Evolutionary conservation across 257 asterid genomes (phyloP).

Genomic region (Craterostigma plantagineum): DNA sequence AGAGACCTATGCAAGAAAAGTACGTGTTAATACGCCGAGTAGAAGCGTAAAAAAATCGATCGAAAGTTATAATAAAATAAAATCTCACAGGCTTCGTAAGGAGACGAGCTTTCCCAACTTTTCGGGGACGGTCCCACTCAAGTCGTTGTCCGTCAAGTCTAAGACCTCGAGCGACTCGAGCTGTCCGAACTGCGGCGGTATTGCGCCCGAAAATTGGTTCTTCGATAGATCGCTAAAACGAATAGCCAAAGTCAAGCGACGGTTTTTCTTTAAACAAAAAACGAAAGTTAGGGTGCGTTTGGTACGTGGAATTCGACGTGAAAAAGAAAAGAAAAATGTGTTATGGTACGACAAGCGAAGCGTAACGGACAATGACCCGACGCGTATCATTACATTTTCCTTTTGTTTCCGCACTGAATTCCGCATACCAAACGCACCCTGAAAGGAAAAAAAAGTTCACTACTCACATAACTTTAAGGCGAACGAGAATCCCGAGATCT

Average conservation of each 20-base stretch:
- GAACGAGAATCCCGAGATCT: slow-evolving; percentile 56
- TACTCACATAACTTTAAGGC: slow-evolving; percentile 56
- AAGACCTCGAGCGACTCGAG: slow-evolving; percentile 44
- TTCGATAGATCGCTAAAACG: slow-evolving; percentile 37
- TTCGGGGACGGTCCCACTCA: slow-evolving; percentile 60
- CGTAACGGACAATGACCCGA: no score
- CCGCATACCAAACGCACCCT: no score
- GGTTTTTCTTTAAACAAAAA: no score
- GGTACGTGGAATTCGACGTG: no score
- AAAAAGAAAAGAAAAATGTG: no score
- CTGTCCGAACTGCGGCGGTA: slow-evolving; percentile 60
- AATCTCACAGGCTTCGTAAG: slow-evolving; percentile 47
- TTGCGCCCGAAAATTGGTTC: slow-evolving; percentile 50
- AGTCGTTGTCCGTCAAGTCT: slow-evolving; percentile 59
- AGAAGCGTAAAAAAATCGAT: no score
- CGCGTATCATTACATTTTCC: no score
- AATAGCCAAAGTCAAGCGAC: slow-evolving; percentile 9
- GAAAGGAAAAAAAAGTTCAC: slow-evolving; percentile 4
- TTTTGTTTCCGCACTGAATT: no score
- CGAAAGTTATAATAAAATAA: not conserved
- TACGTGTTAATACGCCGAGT: not conserved
- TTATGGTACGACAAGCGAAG: no score
- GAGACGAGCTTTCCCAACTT: slow-evolving; percentile 50
- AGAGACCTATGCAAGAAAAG: slow-evolving; percentile 36
- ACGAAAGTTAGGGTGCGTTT: no score